Evolutionary conservation across 805 yeast species (phyloP).

Genomic region (Hanseniaspora opuntiae): DNA sequence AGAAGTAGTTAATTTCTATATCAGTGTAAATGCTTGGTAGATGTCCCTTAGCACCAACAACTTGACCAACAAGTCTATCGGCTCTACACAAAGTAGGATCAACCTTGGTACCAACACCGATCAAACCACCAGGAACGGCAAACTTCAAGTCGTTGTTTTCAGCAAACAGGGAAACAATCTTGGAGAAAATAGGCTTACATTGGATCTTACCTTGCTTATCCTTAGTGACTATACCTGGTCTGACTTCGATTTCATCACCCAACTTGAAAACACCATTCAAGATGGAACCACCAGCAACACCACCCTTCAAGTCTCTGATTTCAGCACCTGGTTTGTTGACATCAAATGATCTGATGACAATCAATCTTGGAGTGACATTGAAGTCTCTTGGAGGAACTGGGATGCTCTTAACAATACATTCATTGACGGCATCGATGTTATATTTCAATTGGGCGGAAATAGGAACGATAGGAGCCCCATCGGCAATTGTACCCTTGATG

Average conservation of each 20-base stretch:
- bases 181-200: slow-evolving; percentile 90
- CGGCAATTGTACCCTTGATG: slow-evolving; percentile 96
- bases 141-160: slow-evolving; percentile 95
- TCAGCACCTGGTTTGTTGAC: slow-evolving; percentile 98
- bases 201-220: slow-evolving; percentile 77
- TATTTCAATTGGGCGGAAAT: slow-evolving; percentile 97
- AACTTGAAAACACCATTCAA: slow-evolving; percentile 91
- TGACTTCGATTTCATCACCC: slow-evolving; percentile 95
- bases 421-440: slow-evolving; percentile 96
- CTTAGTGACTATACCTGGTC: slow-evolving; percentile 98
- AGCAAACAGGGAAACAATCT: slow-evolving; percentile 86
- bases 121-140: slow-evolving; percentile 99
- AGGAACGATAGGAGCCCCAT: slow-evolving; percentile 97
- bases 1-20: slow-evolving; percentile 91
- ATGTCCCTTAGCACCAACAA: slow-evolving; percentile 92
- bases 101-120: slow-evolving; percentile 98
- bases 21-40: slow-evolving; percentile 94
- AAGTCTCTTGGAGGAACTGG: slow-evolving; percentile 97
- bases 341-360: slow-evolving; percentile 95
- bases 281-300: slow-evolving; percentile 99
- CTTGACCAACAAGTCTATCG: slow-evolving; percentile 97
- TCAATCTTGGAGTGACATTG: slow-evolving; percentile 81
- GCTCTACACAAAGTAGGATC: slow-evolving; percentile 99
- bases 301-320: slow-evolving; percentile 92
- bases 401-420: slow-evolving; percentile 79